A percentile compares a stretch with the other conserved stretches of the same genome.
Conservation (phyloP, 371 early-diverging fungal genomes). For the Amoeboaphelidium occidentale region DNA sequence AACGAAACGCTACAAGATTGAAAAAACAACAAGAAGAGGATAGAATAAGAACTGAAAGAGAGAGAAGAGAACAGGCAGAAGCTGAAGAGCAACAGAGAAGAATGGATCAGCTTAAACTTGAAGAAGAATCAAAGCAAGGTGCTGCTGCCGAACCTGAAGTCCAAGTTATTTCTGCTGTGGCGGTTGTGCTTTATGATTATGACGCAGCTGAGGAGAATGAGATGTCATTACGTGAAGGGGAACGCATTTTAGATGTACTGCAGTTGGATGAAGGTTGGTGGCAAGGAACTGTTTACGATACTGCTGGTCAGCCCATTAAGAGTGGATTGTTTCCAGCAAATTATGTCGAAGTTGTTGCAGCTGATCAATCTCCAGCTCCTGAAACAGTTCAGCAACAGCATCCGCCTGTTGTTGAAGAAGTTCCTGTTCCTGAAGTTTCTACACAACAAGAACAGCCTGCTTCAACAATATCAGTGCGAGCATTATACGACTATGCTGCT, state of each 20-base stretch:
- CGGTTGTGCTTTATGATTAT: conserved; percentile 47
- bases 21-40: background rate
- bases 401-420: background rate
- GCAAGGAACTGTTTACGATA: conserved; percentile 33
- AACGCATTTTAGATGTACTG: conserved; percentile 44
- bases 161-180: conserved; percentile 13
- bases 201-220: conserved; percentile 68
- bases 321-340: conserved; percentile 54
- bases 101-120: background rate
- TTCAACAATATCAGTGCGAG: background rate
- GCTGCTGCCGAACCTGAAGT: conserved; percentile 9
- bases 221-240: conserved; percentile 47
- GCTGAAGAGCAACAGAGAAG: too few relatives aligned
- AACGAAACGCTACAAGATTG: conserved; percentile 8
- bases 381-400: background rate
- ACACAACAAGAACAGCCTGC: background rate
- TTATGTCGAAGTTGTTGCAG: conserved; percentile 8
- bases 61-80: background rate
- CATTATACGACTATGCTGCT: conserved; percentile 28
- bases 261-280: conserved; percentile 81
- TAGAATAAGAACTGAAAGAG: background rate
- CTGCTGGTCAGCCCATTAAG: conserved; percentile 13
- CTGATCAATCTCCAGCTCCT: background rate
- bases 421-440: background rate
- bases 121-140: conserved; percentile 6